Base-by-base conservation (phyloP, 768 basidiomycete genomes). In the Leccinum ochraceum region DNA sequence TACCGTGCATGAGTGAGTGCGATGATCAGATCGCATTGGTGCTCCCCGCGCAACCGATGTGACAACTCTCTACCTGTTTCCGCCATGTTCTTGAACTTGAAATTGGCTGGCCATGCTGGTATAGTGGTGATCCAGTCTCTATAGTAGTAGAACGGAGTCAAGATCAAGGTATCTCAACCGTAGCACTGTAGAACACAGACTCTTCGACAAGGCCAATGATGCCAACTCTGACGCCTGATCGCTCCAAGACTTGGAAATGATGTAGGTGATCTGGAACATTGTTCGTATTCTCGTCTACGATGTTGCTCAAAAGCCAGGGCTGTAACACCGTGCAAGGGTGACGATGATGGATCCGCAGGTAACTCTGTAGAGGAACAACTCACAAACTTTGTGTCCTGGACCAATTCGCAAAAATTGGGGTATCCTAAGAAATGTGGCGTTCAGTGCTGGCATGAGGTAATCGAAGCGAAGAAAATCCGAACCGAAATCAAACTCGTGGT, bases 401-500 rank as follows among this genome's bases (percentile, higher is more conserved):
- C 80, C 24, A 97, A 80, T 66, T 85, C 84, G 13, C 81, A 79
- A 24, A 88, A 77, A 67, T 89, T 85, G 17, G 81, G 84, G 69
- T 86, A 89, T 49, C 86, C 86, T 86, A 51, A 6, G 26, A 39
- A 13, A 58, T n/a, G 51, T 57, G 17, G 8, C 16, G 17, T 2
- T 64, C 36, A 63, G 39, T 17, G 39, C 14, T 34, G 10, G 34
- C 13, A 53, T 10, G 17, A n/a, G 4, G 22, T 22, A 61, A 4
- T 44, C 55, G 26, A 22, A 57, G 9, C 11, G 54, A 56, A 26
- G 1, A 24, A 55, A 17, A 24, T 60, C 46, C 76, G 53, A 59
- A 89, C 90, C 90, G 65, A 90, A 92, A 74, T 95, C 94, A 73
- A 95, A 95, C 66, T 95, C 94, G 64, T 97, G 94, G 70, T 97